phyloP scores from a whole-genome alignment of 2,329 filamentous ascomycete genomes.

The Epichloe typhina region DNA sequence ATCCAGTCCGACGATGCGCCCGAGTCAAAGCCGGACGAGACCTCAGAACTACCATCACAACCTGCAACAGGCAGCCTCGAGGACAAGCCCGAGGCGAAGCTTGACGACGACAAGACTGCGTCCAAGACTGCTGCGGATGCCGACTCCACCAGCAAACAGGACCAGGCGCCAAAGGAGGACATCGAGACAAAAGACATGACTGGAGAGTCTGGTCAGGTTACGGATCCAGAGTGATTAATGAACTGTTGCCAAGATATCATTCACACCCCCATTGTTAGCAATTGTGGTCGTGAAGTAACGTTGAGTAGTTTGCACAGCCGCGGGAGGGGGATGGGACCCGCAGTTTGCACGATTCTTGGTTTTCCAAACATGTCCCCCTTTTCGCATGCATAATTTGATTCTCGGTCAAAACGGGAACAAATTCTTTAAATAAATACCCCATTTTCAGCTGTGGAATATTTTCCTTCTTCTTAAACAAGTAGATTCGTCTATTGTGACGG shows the following conservation, averaged over 20 bases:
- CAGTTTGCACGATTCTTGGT: not conserved
- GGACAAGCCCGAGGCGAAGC: not conserved
- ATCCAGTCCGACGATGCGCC: not conserved
- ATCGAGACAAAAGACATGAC: conserved; percentile 4
- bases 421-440: too few species aligned
- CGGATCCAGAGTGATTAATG: conserved; percentile 2
- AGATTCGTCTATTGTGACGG: too few species aligned
- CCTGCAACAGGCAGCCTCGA: not conserved
- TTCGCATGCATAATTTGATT: not conserved
- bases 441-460: too few species aligned
- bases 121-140: not conserved
- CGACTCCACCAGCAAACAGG: not conserved
- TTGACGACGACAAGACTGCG: not conserved
- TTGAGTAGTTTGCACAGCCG: not conserved
- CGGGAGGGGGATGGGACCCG: not conserved
- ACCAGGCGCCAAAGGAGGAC: not conserved
- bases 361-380: not conserved
- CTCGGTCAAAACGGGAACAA: too few species aligned
- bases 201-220: conserved; percentile 1
- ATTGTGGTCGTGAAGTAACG: not conserved
- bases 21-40: not conserved
- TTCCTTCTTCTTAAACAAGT: too few species aligned
- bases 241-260: not conserved
- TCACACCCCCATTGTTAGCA: not conserved
- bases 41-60: not conserved